Conservation (phyloP, 371 early-diverging fungal species). For the Mucor piriformis region DNA sequence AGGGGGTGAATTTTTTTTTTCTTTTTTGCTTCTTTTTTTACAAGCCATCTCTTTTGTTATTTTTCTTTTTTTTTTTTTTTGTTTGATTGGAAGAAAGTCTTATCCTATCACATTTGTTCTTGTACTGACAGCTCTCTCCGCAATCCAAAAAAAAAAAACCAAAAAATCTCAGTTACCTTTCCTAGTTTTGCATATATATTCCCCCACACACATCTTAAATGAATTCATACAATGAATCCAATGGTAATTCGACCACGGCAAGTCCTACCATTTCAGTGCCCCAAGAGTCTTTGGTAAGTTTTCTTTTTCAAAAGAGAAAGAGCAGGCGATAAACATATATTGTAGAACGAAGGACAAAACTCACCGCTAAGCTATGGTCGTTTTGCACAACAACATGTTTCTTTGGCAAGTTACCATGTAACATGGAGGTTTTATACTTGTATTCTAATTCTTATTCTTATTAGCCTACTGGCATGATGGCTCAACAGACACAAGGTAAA, state of each 20-base stretch:
- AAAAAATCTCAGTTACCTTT: neutral
- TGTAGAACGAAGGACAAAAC: conserved; percentile 18
- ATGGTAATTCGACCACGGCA: neutral
- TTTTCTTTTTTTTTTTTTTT: conserved; percentile 16
- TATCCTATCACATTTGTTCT: conserved; percentile 29
- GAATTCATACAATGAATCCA: conserved; percentile 16
- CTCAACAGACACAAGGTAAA: conserved; percentile 36
- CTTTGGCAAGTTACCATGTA: conserved; percentile 15
- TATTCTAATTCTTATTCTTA: neutral
- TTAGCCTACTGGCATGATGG: conserved; percentile 36
- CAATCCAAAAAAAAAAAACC: conserved; percentile 9
- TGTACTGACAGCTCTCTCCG: conserved; percentile 28
- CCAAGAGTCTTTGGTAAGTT: conserved; percentile 15
- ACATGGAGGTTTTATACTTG: too few relatives aligned
- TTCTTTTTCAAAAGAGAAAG: too few relatives aligned
- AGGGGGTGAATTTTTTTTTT: too few relatives aligned
- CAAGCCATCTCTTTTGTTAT: neutral
- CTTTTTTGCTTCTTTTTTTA: neutral
- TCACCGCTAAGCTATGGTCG: conserved; percentile 13
- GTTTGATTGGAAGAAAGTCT: conserved; percentile 31
- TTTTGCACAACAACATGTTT: conserved; percentile 18
- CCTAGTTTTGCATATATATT: conserved; percentile 1
- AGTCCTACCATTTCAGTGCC: neutral
- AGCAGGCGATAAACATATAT: too few relatives aligned
- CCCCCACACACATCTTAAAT: neutral